Percentiles rank a stretch among this genome's conserved stretches.
These are phyloP conservation scores for Heracleum sosnowskyi DNA, from an alignment of 129 eudicot genomes.

Conservation along the genomic window DNA sequence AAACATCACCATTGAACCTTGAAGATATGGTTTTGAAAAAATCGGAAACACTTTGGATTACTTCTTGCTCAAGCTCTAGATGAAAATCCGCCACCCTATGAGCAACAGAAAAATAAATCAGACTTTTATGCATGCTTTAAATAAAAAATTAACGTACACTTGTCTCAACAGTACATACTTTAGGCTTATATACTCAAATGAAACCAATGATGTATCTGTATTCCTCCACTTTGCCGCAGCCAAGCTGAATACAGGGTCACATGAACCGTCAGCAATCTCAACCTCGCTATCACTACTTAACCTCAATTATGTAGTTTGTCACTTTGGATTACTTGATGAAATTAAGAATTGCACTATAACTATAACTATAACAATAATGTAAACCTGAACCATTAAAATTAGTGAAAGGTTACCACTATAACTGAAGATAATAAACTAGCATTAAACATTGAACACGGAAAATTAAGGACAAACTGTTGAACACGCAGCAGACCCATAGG, in stretches of 20 bases:
- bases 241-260: conserved; percentile 61
- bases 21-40: conserved; percentile 23
- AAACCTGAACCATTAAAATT: too few relatives aligned
- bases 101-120: conserved; percentile 19
- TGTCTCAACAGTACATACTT: conserved; percentile 39
- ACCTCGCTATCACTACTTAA: conserved; percentile 28
- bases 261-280: conserved; percentile 31
- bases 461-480: too few relatives aligned
- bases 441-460: too few relatives aligned
- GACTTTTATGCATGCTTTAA: not conserved
- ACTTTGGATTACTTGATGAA: too few relatives aligned
- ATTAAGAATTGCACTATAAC: too few relatives aligned
- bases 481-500: too few relatives aligned
- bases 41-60: conserved; percentile 62
- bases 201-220: conserved; percentile 52
- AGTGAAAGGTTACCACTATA: too few relatives aligned
- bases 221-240: conserved; percentile 82
- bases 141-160: conserved; percentile 9
- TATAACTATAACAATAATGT: too few relatives aligned
- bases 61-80: conserved; percentile 94
- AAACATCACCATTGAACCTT: conserved; percentile 41
- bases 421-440: too few relatives aligned
- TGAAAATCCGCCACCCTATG: conserved; percentile 74
- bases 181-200: conserved; percentile 67
- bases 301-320: too few relatives aligned